Evolutionary conservation across 352 stramenopile genomes (phyloP).

Genomic region (Globisporangium cylindrosporum): DNA sequence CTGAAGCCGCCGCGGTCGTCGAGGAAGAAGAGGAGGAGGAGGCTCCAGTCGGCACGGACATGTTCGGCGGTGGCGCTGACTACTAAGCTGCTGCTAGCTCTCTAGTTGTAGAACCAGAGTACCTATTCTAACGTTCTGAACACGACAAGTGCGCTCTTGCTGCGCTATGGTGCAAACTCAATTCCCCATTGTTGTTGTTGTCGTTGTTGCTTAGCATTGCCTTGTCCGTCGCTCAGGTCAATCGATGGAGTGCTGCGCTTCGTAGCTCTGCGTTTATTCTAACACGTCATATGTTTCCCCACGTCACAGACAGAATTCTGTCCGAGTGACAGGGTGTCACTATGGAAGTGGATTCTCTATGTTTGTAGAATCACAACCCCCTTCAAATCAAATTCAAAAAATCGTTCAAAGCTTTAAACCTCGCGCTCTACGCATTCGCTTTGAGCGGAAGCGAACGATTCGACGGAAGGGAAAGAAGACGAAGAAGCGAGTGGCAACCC

Average conservation of each 20-base stretch:
- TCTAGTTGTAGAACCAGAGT: background rate
- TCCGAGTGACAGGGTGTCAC: background rate
- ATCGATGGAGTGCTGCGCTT: background rate
- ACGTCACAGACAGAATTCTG: too few species aligned
- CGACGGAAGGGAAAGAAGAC: background rate
- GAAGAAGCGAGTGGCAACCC: background rate
- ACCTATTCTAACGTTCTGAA: constrained; percentile 20
- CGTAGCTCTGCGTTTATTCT: background rate
- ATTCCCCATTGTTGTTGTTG: background rate
- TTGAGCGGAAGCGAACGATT: background rate
- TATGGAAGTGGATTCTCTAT: background rate
- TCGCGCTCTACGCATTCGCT: background rate
- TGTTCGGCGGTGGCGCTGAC: constrained; percentile 73
- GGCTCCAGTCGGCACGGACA: constrained; percentile 84
- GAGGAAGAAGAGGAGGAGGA: constrained; percentile 79
- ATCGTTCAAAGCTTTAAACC: constrained; percentile 16
- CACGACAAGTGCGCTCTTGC: constrained; percentile 6
- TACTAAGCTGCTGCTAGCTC: constrained; percentile 46
- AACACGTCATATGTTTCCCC: too few species aligned
- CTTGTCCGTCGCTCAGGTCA: background rate
- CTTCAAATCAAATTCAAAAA: constrained; percentile 12
- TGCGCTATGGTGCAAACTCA: constrained; percentile 17
- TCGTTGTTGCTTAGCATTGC: background rate
- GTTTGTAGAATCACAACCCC: background rate
- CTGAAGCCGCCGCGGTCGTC: constrained; percentile 56